Evolutionary conservation across 768 basidiomycete genomes (phyloP).

Genomic region (Psilocybe cyanescens): DNA sequence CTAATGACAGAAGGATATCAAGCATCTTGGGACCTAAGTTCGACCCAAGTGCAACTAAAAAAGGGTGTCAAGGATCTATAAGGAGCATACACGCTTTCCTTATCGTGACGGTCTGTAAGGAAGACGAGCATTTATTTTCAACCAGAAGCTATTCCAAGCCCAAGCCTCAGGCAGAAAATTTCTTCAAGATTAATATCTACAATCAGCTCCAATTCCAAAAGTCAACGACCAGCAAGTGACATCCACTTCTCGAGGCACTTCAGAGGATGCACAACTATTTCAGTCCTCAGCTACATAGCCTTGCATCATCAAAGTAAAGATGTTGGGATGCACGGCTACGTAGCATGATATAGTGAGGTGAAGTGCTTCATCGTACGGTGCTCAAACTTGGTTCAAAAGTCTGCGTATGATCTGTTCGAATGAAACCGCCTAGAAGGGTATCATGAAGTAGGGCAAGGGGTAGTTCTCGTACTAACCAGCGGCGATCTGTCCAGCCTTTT

Average conservation of each 20-base stretch:
- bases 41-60: too few relatives aligned
- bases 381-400: too few relatives aligned
- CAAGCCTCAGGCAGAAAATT: too few relatives aligned
- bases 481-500: background rate
- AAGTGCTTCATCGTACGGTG: background rate
- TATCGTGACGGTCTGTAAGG: background rate
- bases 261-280: background rate
- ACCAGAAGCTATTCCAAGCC: too few relatives aligned
- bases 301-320: conserved; percentile 16
- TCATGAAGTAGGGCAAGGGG: background rate
- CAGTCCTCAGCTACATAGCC: conserved; percentile 20
- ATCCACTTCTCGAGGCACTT: background rate
- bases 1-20: background rate
- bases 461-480: background rate
- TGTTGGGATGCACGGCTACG: conserved; percentile 30
- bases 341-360: conserved; percentile 15
- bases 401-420: too few relatives aligned
- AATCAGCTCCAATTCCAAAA: background rate
- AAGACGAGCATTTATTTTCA: background rate
- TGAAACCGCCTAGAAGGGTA: background rate
- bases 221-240: background rate
- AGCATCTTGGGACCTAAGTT: too few relatives aligned
- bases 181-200: too few relatives aligned
- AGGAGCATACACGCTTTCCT: background rate
- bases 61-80: too few relatives aligned